A percentile compares a stretch with the other conserved stretches of the same genome.
Conservation (phyloP, 257 asterid genomes). For the Fraxinus excelsior region DNA sequence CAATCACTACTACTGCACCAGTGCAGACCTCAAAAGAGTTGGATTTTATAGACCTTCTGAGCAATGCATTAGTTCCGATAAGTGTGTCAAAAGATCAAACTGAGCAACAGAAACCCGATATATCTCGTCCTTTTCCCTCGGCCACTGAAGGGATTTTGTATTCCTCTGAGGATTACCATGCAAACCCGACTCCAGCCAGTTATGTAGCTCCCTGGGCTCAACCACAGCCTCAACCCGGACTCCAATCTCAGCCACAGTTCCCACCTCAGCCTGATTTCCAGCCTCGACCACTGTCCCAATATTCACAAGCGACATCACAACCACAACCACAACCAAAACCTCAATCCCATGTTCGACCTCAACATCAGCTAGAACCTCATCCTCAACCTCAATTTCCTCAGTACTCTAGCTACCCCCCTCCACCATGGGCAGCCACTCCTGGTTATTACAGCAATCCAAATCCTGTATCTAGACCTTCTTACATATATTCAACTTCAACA, state of each 20-base stretch:
- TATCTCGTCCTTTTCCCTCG: slow-evolving; percentile 33
- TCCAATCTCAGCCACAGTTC: slow-evolving; percentile 38
- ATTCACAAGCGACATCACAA: background rate
- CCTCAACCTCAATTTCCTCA: slow-evolving; percentile 31
- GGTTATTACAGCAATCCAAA: slow-evolving; percentile 52
- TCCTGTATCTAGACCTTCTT: slow-evolving; percentile 32
- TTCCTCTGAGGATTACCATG: slow-evolving; percentile 45
- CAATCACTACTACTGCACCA: slow-evolving; percentile 38
- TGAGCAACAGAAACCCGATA: slow-evolving; percentile 31
- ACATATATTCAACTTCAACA: slow-evolving; percentile 34
- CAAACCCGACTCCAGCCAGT: slow-evolving; percentile 38
- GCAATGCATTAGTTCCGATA: slow-evolving; percentile 57
- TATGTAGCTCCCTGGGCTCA: slow-evolving; percentile 97
- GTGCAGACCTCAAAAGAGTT: slow-evolving; percentile 58
- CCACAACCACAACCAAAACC: slow-evolving; percentile 24
- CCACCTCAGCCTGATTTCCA: slow-evolving; percentile 4
- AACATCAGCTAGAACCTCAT: slow-evolving; percentile 32
- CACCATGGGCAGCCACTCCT: slow-evolving; percentile 93
- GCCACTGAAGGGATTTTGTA: slow-evolving; percentile 32
- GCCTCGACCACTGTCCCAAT: background rate
- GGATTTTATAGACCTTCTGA: slow-evolving; percentile 74
- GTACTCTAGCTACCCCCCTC: slow-evolving; percentile 63
- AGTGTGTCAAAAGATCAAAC: slow-evolving; percentile 41
- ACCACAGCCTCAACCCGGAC: slow-evolving; percentile 22
- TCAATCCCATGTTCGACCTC: slow-evolving; percentile 18